Percentiles rank a stretch among this genome's conserved stretches.
Conservation (phyloP, 805 yeast species). For the Nakazawaea pomicola region DNA sequence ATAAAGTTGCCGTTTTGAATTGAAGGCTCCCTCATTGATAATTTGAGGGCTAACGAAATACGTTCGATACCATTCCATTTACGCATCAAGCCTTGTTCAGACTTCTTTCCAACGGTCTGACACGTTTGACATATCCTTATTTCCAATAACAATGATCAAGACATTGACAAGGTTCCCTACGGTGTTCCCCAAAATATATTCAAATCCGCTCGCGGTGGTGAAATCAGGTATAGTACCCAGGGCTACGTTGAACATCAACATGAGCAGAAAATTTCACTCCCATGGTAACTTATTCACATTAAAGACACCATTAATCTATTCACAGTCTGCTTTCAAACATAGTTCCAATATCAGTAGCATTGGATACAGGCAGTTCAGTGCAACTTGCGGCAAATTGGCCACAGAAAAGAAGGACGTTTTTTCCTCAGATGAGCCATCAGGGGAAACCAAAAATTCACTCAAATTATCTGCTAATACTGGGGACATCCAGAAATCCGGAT, state of each 20-base stretch:
- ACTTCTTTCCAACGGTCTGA: no score
- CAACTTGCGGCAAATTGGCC: no score
- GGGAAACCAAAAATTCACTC: slow-evolving; percentile 16
- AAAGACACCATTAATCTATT: no score
- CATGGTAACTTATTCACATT: no score
- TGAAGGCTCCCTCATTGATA: no score
- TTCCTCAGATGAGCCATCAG: slow-evolving; percentile 12
- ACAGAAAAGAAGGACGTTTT: slow-evolving; percentile 5
- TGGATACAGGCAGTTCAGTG: no score
- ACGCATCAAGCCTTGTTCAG: no score
- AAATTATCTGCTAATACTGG: slow-evolving; percentile 18
- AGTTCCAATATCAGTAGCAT: no score
- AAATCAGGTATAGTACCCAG: neutral
- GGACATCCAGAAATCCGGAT: slow-evolving; percentile 29
- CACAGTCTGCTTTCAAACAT: no score
- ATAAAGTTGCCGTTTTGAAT: no score
- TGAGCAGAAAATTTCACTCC: slow-evolving; percentile 5
- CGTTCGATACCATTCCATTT: no score
- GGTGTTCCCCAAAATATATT: neutral
- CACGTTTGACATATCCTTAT: neutral
- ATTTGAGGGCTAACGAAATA: no score
- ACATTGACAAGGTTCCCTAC: neutral
- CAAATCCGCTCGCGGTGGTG: neutral
- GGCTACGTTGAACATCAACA: neutral
- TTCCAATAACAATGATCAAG: neutral